Evolutionary conservation across 768 basidiomycete genomes (phyloP).

Genomic region (Boletus sp.): DNA sequence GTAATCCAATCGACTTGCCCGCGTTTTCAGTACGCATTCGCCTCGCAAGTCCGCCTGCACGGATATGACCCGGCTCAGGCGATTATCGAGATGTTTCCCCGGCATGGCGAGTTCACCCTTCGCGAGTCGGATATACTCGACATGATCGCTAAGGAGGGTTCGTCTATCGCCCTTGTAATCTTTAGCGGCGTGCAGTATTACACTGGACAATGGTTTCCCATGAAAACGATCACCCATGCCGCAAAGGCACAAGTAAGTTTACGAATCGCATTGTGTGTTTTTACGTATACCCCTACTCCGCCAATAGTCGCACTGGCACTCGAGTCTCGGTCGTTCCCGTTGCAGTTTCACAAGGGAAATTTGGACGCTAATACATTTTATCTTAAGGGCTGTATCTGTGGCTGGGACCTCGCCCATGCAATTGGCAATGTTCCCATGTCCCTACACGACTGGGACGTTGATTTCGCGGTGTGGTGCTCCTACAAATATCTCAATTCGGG

Average conservation of each 20-base stretch:
- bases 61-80: conserved; percentile 71
- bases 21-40: conserved; percentile 80
- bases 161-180: conserved; percentile 83
- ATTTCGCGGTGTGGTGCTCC: conserved; percentile 98
- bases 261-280: conserved; percentile 17
- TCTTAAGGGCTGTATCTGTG: conserved; percentile 85
- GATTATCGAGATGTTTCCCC: conserved; percentile 77
- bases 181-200: conserved; percentile 97
- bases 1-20: conserved; percentile 11
- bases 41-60: conserved; percentile 84
- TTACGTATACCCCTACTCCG: conserved; percentile 26
- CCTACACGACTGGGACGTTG: conserved; percentile 91
- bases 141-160: conserved; percentile 67
- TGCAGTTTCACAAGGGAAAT: conserved; percentile 6
- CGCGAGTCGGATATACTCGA: conserved; percentile 87
- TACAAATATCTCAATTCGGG: conserved; percentile 98
- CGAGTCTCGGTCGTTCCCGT: conserved; percentile 7
- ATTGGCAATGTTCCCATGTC: conserved; percentile 88
- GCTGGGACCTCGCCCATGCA: conserved; percentile 96
- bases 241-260: conserved; percentile 74
- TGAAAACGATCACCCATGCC: conserved; percentile 77
- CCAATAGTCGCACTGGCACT: conserved; percentile 1
- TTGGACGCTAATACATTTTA: conserved; percentile 14
- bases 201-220: conserved; percentile 93
- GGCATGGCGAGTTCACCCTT: conserved; percentile 80